phyloP scores from a whole-genome alignment of 1,284 basidiomycete species.

The Apiotrichum laibachii region DNA sequence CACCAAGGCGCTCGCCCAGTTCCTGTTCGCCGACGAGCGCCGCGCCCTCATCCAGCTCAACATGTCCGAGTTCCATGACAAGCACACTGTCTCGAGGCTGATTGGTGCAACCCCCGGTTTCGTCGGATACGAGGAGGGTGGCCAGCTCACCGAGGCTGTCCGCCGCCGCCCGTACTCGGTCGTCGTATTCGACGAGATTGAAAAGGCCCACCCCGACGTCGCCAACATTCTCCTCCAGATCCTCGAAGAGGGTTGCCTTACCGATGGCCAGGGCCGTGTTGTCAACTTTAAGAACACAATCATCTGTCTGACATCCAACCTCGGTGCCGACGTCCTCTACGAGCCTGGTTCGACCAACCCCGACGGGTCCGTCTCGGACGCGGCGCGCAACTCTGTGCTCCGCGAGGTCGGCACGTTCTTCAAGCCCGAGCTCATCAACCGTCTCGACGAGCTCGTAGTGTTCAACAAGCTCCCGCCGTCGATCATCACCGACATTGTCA shows the following conservation, averaged over 20 bases:
- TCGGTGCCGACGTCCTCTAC: constrained; percentile 73
- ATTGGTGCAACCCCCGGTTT: constrained; percentile 91
- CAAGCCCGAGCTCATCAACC: constrained; percentile 86
- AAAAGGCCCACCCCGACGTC: constrained; percentile 87
- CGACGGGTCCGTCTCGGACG: constrained; percentile 65
- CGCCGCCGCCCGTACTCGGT: constrained; percentile 62
- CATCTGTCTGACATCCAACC: constrained; percentile 90
- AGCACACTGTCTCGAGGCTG: constrained; percentile 82
- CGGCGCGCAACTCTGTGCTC: constrained; percentile 68
- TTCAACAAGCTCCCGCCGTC: constrained; percentile 80
- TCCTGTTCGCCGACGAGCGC: constrained; percentile 83
- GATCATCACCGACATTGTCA: constrained; percentile 74
- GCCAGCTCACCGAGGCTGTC: constrained; percentile 83
- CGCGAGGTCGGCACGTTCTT: constrained; percentile 73
- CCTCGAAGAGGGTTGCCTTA: constrained; percentile 84
- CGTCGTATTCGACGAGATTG: constrained; percentile 68
- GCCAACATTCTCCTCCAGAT: constrained; percentile 89
- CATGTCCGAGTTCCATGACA: constrained; percentile 89
- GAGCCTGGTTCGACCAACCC: constrained; percentile 63
- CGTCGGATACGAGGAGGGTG: constrained; percentile 82
- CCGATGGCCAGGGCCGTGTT: constrained; percentile 58
- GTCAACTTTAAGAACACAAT: constrained; percentile 69
- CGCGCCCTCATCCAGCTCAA: constrained; percentile 83
- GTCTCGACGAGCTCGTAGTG: constrained; percentile 79
- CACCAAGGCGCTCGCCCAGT: constrained; percentile 77